Evolutionary conservation across 805 yeast genomes (phyloP), one percentile per base, ranked within the genome.

Genomic region (Candida fluviatilis): DNA sequence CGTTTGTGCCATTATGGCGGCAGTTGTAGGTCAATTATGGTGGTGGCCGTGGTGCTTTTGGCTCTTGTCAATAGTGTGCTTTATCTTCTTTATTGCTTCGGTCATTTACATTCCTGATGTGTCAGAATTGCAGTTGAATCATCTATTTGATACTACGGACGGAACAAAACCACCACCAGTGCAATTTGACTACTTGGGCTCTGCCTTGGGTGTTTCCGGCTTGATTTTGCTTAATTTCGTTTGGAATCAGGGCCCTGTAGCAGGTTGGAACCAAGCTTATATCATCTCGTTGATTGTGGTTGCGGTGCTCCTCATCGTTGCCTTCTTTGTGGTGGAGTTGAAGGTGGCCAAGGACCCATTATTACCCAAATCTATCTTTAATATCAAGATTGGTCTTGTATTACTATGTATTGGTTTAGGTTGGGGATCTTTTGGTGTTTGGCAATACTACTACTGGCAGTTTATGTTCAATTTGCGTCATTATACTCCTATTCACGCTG

Each of bases 361-460:
- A 12, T 49, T 82, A 5, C 89, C 88, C 2, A 47, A 52, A 7
- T 62, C 67, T 1, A 68, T 73, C 1, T 64, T 80, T 54, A 67
- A 65, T 36, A 39, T 57, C 5, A 68, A 73, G 32, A 66, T 72
- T 17, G 64, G 71, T 0, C 52, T 79, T 41, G 75, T 80, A 1
- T 58, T 84, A 31, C 48, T 59, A 1, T 66, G 76, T 30, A 61
- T 82, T 25, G 66, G 76, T 2, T 59, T 78, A 4, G 91, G 91
- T 0, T 84, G 93, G 93, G 82, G 86, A 1, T 73, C 84, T 14
- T 84, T 84, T 60, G 89, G 91, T 2, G 66, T 82, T 18, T 82
- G 84, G 80, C 64, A 80, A n/a, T 82, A 66, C 50, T 84, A 81
- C 57, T 73, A 73, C 42, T 78, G 75, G 69, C 65, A 70, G 18